A percentile compares a stretch with the other conserved stretches of the same genome.
Evolutionary conservation across 108 stramenopile species (phyloP).

Genomic region (Ochromonas danica): DNA sequence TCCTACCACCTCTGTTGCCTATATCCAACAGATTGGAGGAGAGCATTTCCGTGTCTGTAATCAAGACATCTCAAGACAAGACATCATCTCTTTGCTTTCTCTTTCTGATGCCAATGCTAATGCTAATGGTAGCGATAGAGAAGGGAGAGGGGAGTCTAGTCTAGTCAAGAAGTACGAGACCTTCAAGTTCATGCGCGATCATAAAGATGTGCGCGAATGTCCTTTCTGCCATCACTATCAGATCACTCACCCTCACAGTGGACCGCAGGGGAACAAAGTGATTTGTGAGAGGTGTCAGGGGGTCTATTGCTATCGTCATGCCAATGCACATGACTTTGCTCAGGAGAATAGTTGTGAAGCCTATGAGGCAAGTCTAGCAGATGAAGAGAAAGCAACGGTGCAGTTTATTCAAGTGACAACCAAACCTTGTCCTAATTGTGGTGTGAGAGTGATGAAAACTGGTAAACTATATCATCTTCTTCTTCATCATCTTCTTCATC

Average conservation of each 20-base stretch:
- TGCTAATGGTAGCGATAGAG: no score
- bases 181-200: background rate
- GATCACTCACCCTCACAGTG: background rate
- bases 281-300: background rate
- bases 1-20: background rate
- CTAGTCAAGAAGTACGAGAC: conserved; percentile 1
- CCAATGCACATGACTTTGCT: conserved; percentile 30
- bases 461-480: background rate
- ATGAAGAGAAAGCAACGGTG: background rate
- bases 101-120: background rate
- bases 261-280: background rate
- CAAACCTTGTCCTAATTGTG: conserved; percentile 25
- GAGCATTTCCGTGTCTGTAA: no score
- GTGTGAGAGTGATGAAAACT: conserved; percentile 1
- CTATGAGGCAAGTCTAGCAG: background rate
- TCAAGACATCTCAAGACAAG: background rate
- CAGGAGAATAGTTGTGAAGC: background rate
- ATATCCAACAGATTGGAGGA: background rate
- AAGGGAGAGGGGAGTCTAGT: no score
- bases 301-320: background rate
- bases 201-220: conserved; percentile 30
- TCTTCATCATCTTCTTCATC: no score
- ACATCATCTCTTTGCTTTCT: background rate
- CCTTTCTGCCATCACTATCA: conserved; percentile 1
- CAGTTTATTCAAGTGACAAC: background rate